phyloP scores from a whole-genome alignment of 768 basidiomycete species.

The Zangia roseola region DNA sequence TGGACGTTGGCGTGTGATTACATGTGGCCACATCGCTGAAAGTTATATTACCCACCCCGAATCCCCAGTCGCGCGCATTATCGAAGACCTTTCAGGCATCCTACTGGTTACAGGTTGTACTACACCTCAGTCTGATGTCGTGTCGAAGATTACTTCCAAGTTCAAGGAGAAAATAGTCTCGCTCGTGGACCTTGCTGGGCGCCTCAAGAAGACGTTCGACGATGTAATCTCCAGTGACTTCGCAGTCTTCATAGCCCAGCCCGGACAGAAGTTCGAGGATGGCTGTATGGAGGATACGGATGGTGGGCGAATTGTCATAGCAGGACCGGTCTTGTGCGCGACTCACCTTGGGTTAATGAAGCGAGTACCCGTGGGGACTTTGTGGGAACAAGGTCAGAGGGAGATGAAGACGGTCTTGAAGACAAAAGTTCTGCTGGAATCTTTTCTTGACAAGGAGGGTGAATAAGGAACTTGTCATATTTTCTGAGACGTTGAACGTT shows the following conservation, averaged over 20 bases:
- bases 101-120: slow-evolving; percentile 9
- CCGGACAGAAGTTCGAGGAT: slow-evolving; percentile 6
- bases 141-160: neutral
- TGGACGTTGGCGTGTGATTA: slow-evolving; percentile 12
- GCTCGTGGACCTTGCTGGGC: slow-evolving; percentile 11
- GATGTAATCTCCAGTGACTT: slow-evolving; percentile 14
- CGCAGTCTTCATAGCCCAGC: slow-evolving; percentile 3
- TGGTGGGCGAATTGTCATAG: neutral
- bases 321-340: slow-evolving; percentile 3
- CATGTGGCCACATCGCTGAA: slow-evolving; percentile 2
- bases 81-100: slow-evolving; percentile 6
- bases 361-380: neutral
- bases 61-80: neutral
- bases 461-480: no score
- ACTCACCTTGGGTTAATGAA: slow-evolving; percentile 11
- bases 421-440: slow-evolving; percentile 8
- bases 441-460: neutral
- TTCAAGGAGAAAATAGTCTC: slow-evolving; percentile 5
- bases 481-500: no score
- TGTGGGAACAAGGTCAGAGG: slow-evolving; percentile 11
- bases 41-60: neutral
- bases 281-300: slow-evolving; percentile 8
- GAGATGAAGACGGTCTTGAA: slow-evolving; percentile 5
- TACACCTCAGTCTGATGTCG: neutral
- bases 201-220: slow-evolving; percentile 9